phyloP scores from a whole-genome alignment of 2,329 filamentous ascomycete genomes.

The Xylariaceae sp. region DNA sequence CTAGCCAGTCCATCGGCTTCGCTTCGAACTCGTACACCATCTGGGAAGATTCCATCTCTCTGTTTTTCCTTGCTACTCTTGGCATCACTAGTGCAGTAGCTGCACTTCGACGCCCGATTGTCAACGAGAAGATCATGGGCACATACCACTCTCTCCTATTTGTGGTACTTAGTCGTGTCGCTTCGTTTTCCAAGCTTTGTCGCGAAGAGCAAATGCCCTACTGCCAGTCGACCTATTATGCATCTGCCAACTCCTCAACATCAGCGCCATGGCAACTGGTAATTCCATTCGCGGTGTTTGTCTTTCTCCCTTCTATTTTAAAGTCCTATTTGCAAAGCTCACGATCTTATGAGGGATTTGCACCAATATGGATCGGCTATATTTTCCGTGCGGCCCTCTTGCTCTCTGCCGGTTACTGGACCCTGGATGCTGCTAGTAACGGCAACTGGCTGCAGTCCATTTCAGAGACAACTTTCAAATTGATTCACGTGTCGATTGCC shows the following conservation, averaged over 20 bases:
- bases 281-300: constrained; percentile 72
- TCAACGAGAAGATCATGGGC: constrained; percentile 69
- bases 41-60: constrained; percentile 93
- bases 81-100: constrained; percentile 71
- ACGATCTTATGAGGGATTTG: constrained; percentile 82
- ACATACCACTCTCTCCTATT: constrained; percentile 85
- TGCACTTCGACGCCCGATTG: constrained; percentile 68
- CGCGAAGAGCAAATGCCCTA: constrained; percentile 98
- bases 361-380: constrained; percentile 78
- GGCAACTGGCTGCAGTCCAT: constrained; percentile 69
- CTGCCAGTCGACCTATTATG: constrained; percentile 93
- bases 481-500: constrained; percentile 71
- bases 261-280: constrained; percentile 86
- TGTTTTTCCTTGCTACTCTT: constrained; percentile 89
- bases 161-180: constrained; percentile 71
- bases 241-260: constrained; percentile 85
- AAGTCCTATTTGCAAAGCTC: constrained; percentile 80
- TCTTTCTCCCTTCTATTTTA: constrained; percentile 71
- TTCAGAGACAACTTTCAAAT: constrained; percentile 65
- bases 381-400: constrained; percentile 74
- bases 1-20: constrained; percentile 89
- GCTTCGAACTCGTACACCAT: constrained; percentile 98
- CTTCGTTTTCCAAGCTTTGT: constrained; percentile 87
- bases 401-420: constrained; percentile 80
- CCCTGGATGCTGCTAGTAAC: constrained; percentile 84